Conservation (phyloP, 2,329 filamentous ascomycete genomes). For the Apiospora arundinis region DNA sequence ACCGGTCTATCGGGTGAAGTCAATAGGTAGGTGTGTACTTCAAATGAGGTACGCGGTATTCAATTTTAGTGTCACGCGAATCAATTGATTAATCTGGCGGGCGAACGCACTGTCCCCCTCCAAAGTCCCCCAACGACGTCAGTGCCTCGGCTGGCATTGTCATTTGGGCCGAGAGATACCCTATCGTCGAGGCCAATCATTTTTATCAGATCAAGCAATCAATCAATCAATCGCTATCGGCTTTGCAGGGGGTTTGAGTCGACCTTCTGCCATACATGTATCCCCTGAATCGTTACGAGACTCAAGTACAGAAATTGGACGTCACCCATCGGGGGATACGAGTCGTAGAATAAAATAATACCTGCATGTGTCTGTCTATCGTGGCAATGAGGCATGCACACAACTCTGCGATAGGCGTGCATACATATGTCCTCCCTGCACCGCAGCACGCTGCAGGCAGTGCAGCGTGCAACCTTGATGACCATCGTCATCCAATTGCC, state of each 20-base stretch:
- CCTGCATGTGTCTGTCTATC: too few relatives aligned
- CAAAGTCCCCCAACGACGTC: background rate
- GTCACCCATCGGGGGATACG: background rate
- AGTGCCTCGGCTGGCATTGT: conserved; percentile 7
- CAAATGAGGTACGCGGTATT: too few relatives aligned
- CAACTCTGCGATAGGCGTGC: background rate
- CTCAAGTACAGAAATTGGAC: too few relatives aligned
- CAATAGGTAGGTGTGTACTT: too few relatives aligned
- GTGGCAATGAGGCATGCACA: too few relatives aligned
- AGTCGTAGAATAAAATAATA: background rate
- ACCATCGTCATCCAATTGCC: background rate
- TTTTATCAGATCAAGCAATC: background rate
- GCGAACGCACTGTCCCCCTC: background rate
- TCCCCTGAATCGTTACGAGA: background rate
- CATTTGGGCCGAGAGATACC: background rate
- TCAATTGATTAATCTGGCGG: too few relatives aligned
- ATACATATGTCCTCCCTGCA: background rate
- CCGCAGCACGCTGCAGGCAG: background rate
- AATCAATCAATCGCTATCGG: too few relatives aligned
- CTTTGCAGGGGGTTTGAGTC: background rate
- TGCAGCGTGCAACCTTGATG: background rate
- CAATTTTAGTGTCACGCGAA: too few relatives aligned
- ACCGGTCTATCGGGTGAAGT: too few relatives aligned
- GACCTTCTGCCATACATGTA: background rate
- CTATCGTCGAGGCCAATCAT: background rate